Base-by-base conservation (phyloP, 2,329 filamentous ascomycete species). In the Claviceps sp. region DNA sequence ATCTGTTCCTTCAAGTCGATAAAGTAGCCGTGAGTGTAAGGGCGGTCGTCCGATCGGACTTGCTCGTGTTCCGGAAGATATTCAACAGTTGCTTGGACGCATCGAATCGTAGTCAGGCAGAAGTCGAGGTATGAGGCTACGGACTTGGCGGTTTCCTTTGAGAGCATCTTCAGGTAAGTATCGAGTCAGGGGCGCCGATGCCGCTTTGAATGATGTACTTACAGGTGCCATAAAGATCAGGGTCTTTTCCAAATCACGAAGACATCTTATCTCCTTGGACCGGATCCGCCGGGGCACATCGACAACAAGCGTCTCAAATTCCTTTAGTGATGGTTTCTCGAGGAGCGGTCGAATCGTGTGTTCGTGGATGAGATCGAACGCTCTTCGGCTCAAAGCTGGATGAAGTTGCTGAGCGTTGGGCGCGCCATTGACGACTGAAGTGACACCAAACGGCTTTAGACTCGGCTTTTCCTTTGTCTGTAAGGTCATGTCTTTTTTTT, bases 1-100 rank as follows among this genome's bases (percentile, higher is more conserved):
- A 96, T 89, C 79, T 96, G 90, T 67, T 94, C 88, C 67, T 94
- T 84, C 56, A 97, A 82, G 73, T 97, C 91, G 72, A 96, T 85
- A 67, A 96, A 96, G 72, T 97, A 97, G 65, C 88, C 88, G 78
- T 87, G 89, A 77, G 85, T 93, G 75, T 96, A 97, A 59, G 89
- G 89, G 62, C 86, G 84, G 69, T 97, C 91, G 69, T 81, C 75
- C 55, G 87, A 85, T 66, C 88, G 82, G 59, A 84, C 84, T 72
- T 91, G 87, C 68, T 97, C 90, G 66, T 82, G 82, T 66, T 94
- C 89, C 74, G 81, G 84, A 58, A 96, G 77, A 69, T 85, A 84
- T 69, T 89, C 84, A 68, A 94, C 87, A 55, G 89, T 93, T 57
- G 88, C 84, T 75, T 94, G 87, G 66, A 95, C 84, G 71, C 89